Conservation (phyloP, 2,329 filamentous ascomycete species). For the Emmonsia crescens region DNA sequence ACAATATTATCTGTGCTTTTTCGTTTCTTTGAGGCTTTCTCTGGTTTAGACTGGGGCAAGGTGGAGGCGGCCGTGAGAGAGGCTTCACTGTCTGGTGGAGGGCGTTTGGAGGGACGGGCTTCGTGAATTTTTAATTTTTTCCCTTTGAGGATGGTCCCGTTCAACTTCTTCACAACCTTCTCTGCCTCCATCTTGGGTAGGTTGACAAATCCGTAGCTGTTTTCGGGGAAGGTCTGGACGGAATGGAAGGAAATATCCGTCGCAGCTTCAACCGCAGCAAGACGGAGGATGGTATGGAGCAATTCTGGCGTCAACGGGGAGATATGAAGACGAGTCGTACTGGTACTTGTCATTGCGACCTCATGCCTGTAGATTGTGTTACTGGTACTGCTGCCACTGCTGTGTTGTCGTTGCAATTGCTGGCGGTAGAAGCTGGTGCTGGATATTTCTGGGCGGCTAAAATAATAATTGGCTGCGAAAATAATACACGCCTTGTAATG, state of each 20-base stretch:
- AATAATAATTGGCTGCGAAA: not conserved
- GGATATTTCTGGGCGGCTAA: not conserved
- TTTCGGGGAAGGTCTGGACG: conserved; percentile 80
- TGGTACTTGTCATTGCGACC: conserved; percentile 22
- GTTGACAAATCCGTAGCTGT: conserved; percentile 80
- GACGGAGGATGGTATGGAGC: conserved; percentile 59
- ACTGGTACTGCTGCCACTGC: not conserved
- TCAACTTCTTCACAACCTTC: conserved; percentile 83
- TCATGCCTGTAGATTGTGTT: not conserved
- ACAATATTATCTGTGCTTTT: conserved; percentile 45
- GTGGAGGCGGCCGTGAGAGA: conserved; percentile 22
- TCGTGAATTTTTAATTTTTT: conserved; percentile 75
- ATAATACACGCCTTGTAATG: not conserved
- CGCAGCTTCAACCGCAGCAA: conserved; percentile 53
- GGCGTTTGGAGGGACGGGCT: conserved; percentile 47
- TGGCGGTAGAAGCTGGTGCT: too few relatives aligned
- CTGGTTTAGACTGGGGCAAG: conserved; percentile 30
- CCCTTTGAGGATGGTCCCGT: conserved; percentile 75
- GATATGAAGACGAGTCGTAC: conserved; percentile 62
- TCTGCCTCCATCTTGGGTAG: conserved; percentile 71
- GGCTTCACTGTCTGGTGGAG: conserved; percentile 17
- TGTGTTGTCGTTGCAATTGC: not conserved
- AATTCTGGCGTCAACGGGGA: conserved; percentile 71
- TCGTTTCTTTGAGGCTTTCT: conserved; percentile 39
- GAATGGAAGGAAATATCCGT: conserved; percentile 80